A percentile compares a stretch with the other conserved stretches of the same genome.
Evolutionary conservation across 495 filamentous ascomycete genomes (phyloP).

Genomic region (Acidomyces sp.): DNA sequence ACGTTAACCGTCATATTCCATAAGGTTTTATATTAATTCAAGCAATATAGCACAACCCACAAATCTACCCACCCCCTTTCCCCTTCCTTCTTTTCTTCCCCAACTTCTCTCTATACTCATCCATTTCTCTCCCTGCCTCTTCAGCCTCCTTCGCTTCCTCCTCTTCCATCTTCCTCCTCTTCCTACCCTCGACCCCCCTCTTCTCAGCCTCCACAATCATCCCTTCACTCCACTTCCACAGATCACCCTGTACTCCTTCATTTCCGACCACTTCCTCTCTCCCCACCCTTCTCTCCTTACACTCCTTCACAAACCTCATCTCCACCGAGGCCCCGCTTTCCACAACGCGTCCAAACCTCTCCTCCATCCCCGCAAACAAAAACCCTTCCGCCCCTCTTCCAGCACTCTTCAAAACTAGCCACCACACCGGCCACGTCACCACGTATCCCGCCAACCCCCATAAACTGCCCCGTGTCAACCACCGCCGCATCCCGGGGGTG

Average conservation of each 20-base stretch:
- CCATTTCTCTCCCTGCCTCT: slow-evolving; percentile 30
- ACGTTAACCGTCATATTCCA: no score
- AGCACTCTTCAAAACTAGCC: slow-evolving; percentile 75
- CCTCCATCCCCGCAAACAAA: slow-evolving; percentile 74
- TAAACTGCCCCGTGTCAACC: slow-evolving; percentile 69
- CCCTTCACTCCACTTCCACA: slow-evolving; percentile 82
- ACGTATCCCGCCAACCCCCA: slow-evolving; percentile 73
- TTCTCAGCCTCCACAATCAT: slow-evolving; percentile 75
- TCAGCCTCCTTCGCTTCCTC: slow-evolving; percentile 37
- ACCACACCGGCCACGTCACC: slow-evolving; percentile 63
- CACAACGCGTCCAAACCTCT: slow-evolving; percentile 35
- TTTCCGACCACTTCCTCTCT: slow-evolving; percentile 60
- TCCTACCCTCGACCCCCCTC: slow-evolving; percentile 54
- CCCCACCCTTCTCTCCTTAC: slow-evolving; percentile 55
- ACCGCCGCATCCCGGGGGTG: slow-evolving; percentile 76
- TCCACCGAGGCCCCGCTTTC: slow-evolving; percentile 33
- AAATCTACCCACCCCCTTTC: no score
- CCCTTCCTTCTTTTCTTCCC: slow-evolving; percentile 11
- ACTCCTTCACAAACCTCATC: slow-evolving; percentile 77
- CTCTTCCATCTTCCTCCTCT: slow-evolving; percentile 53
- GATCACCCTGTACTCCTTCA: slow-evolving; percentile 60
- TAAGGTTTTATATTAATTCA: no score
- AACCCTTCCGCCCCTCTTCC: slow-evolving; percentile 76
- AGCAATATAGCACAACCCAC: no score
- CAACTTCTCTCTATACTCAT: slow-evolving; percentile 16